These are phyloP conservation scores for Globisporangium sylvaticum DNA, from an alignment of 352 stramenopile species.

Conservation along the genomic window DNA sequence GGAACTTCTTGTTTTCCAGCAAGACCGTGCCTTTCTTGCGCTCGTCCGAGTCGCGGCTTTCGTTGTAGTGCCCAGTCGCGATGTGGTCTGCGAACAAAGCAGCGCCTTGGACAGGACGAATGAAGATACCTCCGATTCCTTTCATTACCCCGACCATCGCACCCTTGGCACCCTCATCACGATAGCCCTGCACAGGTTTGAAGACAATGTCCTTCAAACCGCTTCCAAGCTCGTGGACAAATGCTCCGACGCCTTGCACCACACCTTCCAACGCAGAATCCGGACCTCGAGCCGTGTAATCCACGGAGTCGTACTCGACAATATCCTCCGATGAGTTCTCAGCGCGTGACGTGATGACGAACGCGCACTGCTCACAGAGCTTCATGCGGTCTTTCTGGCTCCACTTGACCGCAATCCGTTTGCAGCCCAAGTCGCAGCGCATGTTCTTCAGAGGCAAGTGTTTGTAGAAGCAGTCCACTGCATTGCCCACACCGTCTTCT, in stretches of 20 bases:
- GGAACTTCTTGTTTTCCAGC: conserved; percentile 37
- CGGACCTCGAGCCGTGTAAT: conserved; percentile 49
- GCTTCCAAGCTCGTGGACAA: conserved; percentile 61
- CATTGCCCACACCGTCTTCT: conserved; percentile 79
- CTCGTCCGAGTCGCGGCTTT: conserved; percentile 32
- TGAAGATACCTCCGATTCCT: conserved; percentile 46
- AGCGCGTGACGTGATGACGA: conserved; percentile 33
- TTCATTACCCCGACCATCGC: conserved; percentile 60
- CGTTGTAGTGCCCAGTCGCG: conserved; percentile 61
- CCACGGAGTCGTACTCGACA: conserved; percentile 47
- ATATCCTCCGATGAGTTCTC: conserved; percentile 45
- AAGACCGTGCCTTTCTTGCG: conserved; percentile 49
- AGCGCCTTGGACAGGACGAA: conserved; percentile 49
- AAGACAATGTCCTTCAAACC: conserved; percentile 63
- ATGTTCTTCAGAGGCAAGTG: conserved; percentile 82
- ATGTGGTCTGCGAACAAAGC: conserved; percentile 65
- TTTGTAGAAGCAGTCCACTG: conserved; percentile 80
- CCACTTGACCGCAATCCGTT: conserved; percentile 48
- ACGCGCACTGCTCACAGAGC: conserved; percentile 51
- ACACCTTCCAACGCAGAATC: conserved; percentile 45
- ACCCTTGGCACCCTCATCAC: conserved; percentile 52
- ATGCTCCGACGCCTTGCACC: conserved; percentile 45
- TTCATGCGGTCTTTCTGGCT: conserved; percentile 42
- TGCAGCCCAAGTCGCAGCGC: conserved; percentile 62
- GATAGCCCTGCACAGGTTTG: conserved; percentile 52